Evolutionary conservation across 1,139 yeast genomes (phyloP).

Genomic region (Nakaseomyces uthaithaninus): DNA sequence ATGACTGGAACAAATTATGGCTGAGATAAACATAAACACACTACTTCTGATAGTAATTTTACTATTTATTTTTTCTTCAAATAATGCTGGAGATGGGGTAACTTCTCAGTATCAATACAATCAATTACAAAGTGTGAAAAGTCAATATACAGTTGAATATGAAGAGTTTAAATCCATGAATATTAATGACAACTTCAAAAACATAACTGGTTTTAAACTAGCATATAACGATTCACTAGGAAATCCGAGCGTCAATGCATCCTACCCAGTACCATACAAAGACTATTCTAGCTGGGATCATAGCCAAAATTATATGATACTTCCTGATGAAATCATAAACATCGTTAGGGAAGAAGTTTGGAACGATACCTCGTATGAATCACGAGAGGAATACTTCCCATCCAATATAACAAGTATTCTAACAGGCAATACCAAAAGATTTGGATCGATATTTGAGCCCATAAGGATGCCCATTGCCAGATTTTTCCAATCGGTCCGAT

Average conservation of each 20-base stretch:
- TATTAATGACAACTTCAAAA: constrained; percentile 53
- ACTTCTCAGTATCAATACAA: constrained; percentile 30
- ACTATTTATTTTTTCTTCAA: constrained; percentile 38
- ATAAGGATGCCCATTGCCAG: constrained; percentile 28
- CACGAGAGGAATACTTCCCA: constrained; percentile 19
- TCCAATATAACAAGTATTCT: constrained; percentile 28
- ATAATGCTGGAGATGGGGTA: constrained; percentile 56
- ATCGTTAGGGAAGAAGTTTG: constrained; percentile 23
- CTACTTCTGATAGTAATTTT: constrained; percentile 25
- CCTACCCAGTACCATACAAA: constrained; percentile 51
- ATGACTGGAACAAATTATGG: constrained; percentile 9
- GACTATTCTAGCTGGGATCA: constrained; percentile 45
- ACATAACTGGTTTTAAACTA: constrained; percentile 62
- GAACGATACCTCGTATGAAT: constrained; percentile 12
- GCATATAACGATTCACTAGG: constrained; percentile 49
- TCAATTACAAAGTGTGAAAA: constrained; percentile 23
- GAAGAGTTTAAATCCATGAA: constrained; percentile 37
- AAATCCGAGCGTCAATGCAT: constrained; percentile 38
- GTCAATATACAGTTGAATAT: constrained; percentile 23
- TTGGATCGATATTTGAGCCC: constrained; percentile 16
- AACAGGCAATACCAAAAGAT: constrained; percentile 21
- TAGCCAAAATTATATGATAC: constrained; percentile 44
- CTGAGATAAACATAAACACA: constrained; percentile 31
- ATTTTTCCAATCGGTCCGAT: constrained; percentile 26
- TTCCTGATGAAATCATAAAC: constrained; percentile 52